A percentile compares a stretch with the other conserved stretches of the same genome.
These are phyloP conservation scores for Hemisphaericaspora xylofermentans DNA, from an alignment of 1,139 yeast genomes.

Conservation along the genomic window DNA sequence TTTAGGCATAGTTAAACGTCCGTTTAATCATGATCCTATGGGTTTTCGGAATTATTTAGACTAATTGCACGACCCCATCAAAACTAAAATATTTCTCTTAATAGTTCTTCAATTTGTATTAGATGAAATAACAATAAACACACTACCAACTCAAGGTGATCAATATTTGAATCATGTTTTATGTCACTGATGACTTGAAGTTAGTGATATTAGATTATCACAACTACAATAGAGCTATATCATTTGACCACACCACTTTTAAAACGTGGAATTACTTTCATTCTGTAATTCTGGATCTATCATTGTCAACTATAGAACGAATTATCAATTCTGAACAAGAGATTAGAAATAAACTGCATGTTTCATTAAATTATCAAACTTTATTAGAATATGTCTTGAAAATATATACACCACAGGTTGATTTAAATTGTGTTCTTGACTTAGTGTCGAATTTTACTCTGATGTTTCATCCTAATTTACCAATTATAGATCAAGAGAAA, in stretches of 20 bases:
- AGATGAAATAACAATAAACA: too few relatives aligned
- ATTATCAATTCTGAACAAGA: conserved; percentile 5
- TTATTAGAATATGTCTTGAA: conserved; percentile 10
- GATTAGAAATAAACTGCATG: conserved; percentile 6
- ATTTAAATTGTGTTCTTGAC: conserved; percentile 8
- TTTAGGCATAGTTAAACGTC: too few relatives aligned
- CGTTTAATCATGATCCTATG: too few relatives aligned
- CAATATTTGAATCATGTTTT: conserved; percentile 1
- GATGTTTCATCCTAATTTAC: conserved; percentile 4
- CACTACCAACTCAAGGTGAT: too few relatives aligned
- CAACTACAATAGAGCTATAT: conserved; percentile 10
- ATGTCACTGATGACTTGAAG: conserved; percentile 11
- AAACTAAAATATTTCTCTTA: too few relatives aligned
- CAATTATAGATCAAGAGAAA: conserved; percentile 3
- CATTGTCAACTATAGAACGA: conserved; percentile 4
- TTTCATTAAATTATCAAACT: conserved; percentile 2
- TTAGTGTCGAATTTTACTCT: conserved; percentile 5
- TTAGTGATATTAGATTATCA: conserved; percentile 13
- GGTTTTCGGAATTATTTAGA: too few relatives aligned
- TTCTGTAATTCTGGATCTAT: conserved; percentile 9
- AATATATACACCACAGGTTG: conserved; percentile 2
- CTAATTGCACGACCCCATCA: too few relatives aligned
- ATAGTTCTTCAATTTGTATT: too few relatives aligned
- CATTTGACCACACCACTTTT: conserved; percentile 7
- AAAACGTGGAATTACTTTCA: conserved; percentile 11